Percentiles rank a stretch among this genome's conserved stretches.
Evolutionary conservation across 2,329 filamentous ascomycete species (phyloP).

Genomic region (Pseudogymnoascus pannorum): DNA sequence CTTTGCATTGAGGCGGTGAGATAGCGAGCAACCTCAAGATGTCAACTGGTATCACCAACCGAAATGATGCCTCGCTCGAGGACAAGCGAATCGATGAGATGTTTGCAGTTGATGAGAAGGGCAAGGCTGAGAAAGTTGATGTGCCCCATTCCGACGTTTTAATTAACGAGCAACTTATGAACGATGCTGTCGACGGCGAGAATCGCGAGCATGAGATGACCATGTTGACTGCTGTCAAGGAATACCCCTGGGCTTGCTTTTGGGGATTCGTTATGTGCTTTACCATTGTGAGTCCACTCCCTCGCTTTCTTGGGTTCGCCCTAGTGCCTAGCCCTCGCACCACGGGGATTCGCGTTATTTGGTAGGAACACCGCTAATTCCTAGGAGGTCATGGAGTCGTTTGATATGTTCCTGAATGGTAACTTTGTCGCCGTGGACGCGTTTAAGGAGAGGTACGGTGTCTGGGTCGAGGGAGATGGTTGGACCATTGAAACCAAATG

Average conservation of each 20-base stretch:
- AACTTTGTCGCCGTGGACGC: slow-evolving; percentile 45
- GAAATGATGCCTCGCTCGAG: not conserved
- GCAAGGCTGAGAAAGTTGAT: not conserved
- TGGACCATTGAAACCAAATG: slow-evolving; percentile 42
- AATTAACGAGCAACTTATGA: slow-evolving; percentile 7
- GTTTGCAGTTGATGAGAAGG: not conserved
- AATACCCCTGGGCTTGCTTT: slow-evolving; percentile 44
- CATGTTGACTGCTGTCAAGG: slow-evolving; percentile 41
- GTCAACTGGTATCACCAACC: not conserved
- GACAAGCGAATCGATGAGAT: not conserved
- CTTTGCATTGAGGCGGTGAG: not conserved
- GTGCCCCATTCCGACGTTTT: not conserved
- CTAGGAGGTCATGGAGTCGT: slow-evolving; percentile 52
- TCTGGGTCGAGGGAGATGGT: slow-evolving; percentile 23
- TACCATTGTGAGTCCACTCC: slow-evolving; percentile 43
- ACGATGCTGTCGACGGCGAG: slow-evolving; percentile 40
- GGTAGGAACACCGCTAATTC: not conserved
- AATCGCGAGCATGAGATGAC: slow-evolving; percentile 44
- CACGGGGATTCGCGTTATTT: not conserved
- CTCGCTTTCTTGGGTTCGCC: not conserved
- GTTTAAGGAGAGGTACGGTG: slow-evolving; percentile 41
- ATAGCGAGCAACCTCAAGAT: not conserved
- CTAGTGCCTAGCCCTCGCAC: slow-evolving; percentile 16
- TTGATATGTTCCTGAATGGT: slow-evolving; percentile 51
- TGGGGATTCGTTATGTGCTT: slow-evolving; percentile 50